Base-by-base conservation (phyloP, 805 yeast genomes). In the Saturnispora zaruensis region DNA sequence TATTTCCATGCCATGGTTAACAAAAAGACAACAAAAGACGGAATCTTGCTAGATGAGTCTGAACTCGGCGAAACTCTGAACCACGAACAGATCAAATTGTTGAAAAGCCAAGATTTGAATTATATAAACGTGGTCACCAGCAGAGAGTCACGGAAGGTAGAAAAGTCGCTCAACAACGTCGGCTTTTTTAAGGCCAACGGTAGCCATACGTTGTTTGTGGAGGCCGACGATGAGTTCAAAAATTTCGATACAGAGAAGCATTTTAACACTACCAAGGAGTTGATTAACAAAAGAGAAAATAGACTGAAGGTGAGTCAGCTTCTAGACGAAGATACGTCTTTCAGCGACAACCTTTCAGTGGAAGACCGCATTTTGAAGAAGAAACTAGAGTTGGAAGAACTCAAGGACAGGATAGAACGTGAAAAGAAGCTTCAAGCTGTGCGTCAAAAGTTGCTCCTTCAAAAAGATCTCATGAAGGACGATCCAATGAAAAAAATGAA, bases 1-100 rank as follows among this genome's bases (percentile, higher is more conserved):
- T 93, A 85, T 70, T 89, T 91, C 66, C 96, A 88, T 77, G 93
- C 88, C 20, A 93, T 93, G 99, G 78, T 82, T 30, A 72, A 75
- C 13, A 72, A 74, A 53, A 75, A 74, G 59, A 80, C 93, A 4
- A 95, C 88, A 55, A 68, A 73, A 2, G 70, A 75, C 9, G 97
- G 97, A 1, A 73, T 86, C 7, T 60, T 84, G 45, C 64, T 84
- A 9, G 70, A 81, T 1, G 87, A 86, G 21, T 73, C 95, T 53
- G 84, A 78, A 18, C 41, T 51, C 34, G 75, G 72, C 24, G 84
- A 78, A 56, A 70, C 71, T 30, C 67, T 89, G 49, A 68, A 80
- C 7, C 76, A 75, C 45, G 96, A 83, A 50, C 96, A 91, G 60
- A 85, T 84, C 45, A 80, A 86, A 62, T 72, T 93, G 42, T 69